Evolutionary conservation across 768 basidiomycete species (phyloP).

Genomic region (Xerocomellus dryophilus): DNA sequence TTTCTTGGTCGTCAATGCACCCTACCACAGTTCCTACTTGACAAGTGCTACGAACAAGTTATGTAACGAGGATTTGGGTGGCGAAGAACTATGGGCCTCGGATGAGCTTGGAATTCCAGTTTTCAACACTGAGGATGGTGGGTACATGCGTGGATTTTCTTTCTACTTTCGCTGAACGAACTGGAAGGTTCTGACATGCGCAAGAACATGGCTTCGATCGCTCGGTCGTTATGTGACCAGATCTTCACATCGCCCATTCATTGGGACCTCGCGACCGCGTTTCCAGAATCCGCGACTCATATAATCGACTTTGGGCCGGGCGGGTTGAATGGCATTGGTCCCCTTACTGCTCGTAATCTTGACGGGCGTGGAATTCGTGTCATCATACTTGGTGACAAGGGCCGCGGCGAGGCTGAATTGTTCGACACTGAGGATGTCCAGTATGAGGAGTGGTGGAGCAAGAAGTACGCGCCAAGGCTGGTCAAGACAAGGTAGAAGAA

Average conservation of each 20-base stretch:
- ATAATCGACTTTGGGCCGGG: slow-evolving; percentile 97
- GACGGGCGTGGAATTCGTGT: slow-evolving; percentile 93
- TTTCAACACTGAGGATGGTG: slow-evolving; percentile 91
- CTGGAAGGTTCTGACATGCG: slow-evolving; percentile 81
- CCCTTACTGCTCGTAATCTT: slow-evolving; percentile 83
- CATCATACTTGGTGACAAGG: slow-evolving; percentile 86
- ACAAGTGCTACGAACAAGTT: slow-evolving; percentile 71
- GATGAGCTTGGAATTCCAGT: slow-evolving; percentile 78
- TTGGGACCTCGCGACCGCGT: slow-evolving; percentile 87
- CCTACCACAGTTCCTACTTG: slow-evolving; percentile 92
- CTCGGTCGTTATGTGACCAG: slow-evolving; percentile 86
- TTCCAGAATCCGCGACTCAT: slow-evolving; percentile 90
- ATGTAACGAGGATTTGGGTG: slow-evolving; percentile 67
- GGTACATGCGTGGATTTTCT: slow-evolving; percentile 30
- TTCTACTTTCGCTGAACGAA: slow-evolving; percentile 16
- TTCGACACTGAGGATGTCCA: slow-evolving; percentile 64
- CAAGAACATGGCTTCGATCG: slow-evolving; percentile 62
- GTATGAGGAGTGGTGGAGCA: slow-evolving; percentile 87
- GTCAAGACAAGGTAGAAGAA: slow-evolving; percentile 79
- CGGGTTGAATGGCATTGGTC: slow-evolving; percentile 89
- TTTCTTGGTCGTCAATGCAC: slow-evolving; percentile 93
- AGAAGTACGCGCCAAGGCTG: slow-evolving; percentile 79
- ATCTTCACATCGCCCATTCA: slow-evolving; percentile 91
- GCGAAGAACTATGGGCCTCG: slow-evolving; percentile 73
- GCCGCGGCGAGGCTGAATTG: slow-evolving; percentile 84